Conservation (phyloP, 495 filamentous ascomycete genomes). For the Penicillium chermesinum region DNA sequence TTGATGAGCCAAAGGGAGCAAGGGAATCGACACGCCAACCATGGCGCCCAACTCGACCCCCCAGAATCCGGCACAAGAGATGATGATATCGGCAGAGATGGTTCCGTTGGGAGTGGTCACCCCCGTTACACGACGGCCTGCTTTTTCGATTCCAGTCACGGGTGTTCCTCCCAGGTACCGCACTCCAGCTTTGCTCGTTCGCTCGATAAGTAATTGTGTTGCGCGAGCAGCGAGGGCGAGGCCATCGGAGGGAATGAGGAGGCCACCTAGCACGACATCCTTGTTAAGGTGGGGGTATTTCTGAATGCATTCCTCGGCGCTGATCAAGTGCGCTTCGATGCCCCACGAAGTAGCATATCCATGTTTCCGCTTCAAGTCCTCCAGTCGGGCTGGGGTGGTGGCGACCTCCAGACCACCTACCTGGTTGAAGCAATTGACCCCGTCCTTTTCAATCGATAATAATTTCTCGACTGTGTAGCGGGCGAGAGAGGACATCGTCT, state of each 20-base stretch:
- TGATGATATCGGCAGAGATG: constrained; percentile 43
- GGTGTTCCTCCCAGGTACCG: constrained; percentile 41
- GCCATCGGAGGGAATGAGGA: constrained; percentile 48
- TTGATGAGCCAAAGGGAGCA: constrained; percentile 49
- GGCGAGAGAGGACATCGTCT: constrained; percentile 46
- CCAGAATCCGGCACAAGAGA: constrained; percentile 53
- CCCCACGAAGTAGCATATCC: constrained; percentile 47
- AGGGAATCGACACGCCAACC: constrained; percentile 43
- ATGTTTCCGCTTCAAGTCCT: constrained; percentile 48
- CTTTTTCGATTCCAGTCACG: constrained; percentile 40
- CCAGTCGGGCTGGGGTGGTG: constrained; percentile 42
- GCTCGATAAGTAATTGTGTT: constrained; percentile 44
- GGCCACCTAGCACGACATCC: constrained; percentile 42
- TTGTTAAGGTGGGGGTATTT: constrained; percentile 41
- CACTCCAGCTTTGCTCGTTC: constrained; percentile 43
- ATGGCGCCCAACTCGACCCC: constrained; percentile 49
- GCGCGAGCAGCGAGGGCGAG: constrained; percentile 46
- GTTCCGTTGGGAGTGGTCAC: constrained; percentile 35
- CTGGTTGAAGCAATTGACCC: constrained; percentile 44
- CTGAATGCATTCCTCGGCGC: constrained; percentile 36
- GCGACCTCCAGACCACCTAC: constrained; percentile 48
- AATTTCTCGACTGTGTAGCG: constrained; percentile 48
- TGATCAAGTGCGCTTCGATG: constrained; percentile 39
- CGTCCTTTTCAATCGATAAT: constrained; percentile 35
- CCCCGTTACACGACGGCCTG: constrained; percentile 34